Conservation (phyloP, 352 stramenopile genomes). For the Pythium oligandrum region DNA sequence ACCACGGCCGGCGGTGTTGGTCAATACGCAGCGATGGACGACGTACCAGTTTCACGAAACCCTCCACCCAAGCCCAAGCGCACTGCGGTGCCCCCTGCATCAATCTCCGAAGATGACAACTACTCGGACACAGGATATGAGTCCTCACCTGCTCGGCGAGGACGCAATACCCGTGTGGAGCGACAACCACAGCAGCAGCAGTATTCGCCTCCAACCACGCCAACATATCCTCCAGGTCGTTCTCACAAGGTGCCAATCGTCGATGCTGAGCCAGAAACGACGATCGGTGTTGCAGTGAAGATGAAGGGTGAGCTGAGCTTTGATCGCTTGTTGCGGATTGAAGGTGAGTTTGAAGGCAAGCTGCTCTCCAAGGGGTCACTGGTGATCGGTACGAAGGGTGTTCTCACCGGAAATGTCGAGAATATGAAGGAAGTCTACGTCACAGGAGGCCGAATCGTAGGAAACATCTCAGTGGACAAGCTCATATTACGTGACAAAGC, state of each 20-base stretch:
- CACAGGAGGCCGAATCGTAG: conserved; percentile 80
- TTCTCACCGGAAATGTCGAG: conserved; percentile 75
- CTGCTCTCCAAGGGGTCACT: conserved; percentile 87
- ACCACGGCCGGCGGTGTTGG: conserved; percentile 17
- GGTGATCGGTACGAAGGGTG: conserved; percentile 76
- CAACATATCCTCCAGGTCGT: conserved; percentile 43
- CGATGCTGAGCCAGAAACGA: conserved; percentile 75
- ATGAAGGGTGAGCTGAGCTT: conserved; percentile 90
- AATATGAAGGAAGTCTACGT: conserved; percentile 88
- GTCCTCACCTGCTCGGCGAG: conserved; percentile 50
- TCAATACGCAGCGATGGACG: conserved; percentile 43
- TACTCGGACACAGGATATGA: conserved; percentile 64
- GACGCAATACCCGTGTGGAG: conserved; percentile 45
- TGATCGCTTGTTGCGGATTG: conserved; percentile 83
- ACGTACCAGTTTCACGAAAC: conserved; percentile 41
- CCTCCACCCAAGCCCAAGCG: conserved; percentile 73
- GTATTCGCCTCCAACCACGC: conserved; percentile 57
- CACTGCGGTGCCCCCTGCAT: conserved; percentile 33
- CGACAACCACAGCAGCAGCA: conserved; percentile 18
- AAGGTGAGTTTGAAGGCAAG: conserved; percentile 88
- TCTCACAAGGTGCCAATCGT: conserved; percentile 60
- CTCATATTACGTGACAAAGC: conserved; percentile 83
- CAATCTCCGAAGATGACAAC: conserved; percentile 42
- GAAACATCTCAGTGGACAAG: conserved; percentile 83
- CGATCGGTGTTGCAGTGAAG: conserved; percentile 76